Conservation (phyloP, 2,329 filamentous ascomycete genomes). For the Colletotrichum noveboracense region DNA sequence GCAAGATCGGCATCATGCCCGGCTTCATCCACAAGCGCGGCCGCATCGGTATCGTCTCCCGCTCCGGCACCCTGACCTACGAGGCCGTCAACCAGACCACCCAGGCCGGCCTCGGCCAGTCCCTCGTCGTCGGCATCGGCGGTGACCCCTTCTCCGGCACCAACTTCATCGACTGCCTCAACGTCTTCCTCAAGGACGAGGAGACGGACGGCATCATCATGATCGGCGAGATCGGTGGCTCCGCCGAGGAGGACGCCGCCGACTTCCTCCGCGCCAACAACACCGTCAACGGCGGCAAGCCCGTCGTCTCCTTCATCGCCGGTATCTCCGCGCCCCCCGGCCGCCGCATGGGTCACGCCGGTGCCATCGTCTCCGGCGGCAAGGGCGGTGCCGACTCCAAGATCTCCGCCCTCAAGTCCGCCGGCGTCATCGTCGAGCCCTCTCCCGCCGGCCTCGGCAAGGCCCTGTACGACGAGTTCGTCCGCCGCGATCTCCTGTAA, state of each 20-base stretch:
- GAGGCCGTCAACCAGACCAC: slow-evolving; percentile 99
- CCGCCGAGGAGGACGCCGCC: slow-evolving; percentile 96
- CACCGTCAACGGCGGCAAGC: slow-evolving; percentile 83
- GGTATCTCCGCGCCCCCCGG: slow-evolving; percentile 97
- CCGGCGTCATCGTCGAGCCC: slow-evolving; percentile 95
- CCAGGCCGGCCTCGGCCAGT: slow-evolving; percentile 94
- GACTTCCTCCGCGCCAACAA: slow-evolving; percentile 95
- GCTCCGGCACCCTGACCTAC: slow-evolving; percentile 97
- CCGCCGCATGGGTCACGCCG: slow-evolving; percentile 97
- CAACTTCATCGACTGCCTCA: slow-evolving; percentile 99
- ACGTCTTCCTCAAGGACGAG: slow-evolving; percentile 93
- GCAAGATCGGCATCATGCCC: slow-evolving; percentile 99
- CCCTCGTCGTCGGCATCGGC: slow-evolving; percentile 96
- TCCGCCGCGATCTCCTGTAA: slow-evolving; percentile 94
- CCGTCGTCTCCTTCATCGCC: slow-evolving; percentile 96
- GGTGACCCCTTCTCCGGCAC: slow-evolving; percentile 99
- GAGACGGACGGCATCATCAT: slow-evolving; percentile 99
- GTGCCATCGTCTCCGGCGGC: slow-evolving; percentile 95
- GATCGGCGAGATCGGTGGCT: slow-evolving; percentile 99
- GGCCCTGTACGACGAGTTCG: slow-evolving; percentile 92
- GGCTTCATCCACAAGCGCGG: slow-evolving; percentile 99
- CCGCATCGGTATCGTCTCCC: slow-evolving; percentile 97
- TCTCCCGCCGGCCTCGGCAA: slow-evolving; percentile 92
- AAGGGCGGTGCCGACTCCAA: slow-evolving; percentile 99
- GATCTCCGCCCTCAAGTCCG: slow-evolving; percentile 91